phyloP scores from a whole-genome alignment of 768 basidiomycete genomes.

The Sporobolomyces phaffii region DNA sequence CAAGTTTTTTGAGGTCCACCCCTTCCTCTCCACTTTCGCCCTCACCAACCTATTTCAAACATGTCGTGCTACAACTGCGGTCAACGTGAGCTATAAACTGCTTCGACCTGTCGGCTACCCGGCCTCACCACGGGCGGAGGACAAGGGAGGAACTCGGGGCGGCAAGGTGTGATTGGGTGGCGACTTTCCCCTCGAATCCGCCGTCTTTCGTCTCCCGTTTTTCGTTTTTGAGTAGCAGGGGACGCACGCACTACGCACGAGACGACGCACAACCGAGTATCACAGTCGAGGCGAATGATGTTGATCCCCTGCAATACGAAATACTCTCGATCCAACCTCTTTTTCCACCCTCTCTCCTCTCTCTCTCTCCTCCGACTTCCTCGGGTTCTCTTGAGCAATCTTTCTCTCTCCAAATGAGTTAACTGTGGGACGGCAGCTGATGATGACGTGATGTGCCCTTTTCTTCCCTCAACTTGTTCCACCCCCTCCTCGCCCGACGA shows the following conservation, averaged over 20 bases:
- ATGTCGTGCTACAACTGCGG: conserved; percentile 39
- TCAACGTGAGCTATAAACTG: conserved; percentile 23
- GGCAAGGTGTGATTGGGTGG: not conserved
- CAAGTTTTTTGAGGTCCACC: too few relatives aligned
- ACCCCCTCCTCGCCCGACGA: not conserved
- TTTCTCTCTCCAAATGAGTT: too few relatives aligned
- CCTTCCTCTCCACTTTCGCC: not conserved
- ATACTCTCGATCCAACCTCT: conserved; percentile 7
- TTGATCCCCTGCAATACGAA: not conserved
- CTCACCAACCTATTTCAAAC: not conserved
- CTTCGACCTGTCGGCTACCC: not conserved
- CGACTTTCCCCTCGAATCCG: not conserved
- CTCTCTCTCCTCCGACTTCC: too few relatives aligned
- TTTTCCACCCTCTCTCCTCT: not conserved
- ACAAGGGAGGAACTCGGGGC: not conserved
- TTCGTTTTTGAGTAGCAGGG: not conserved
- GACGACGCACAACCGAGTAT: not conserved
- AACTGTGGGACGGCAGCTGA: too few relatives aligned
- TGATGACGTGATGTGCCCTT: too few relatives aligned
- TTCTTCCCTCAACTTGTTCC: not conserved
- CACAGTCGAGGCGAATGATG: not conserved
- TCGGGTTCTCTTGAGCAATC: too few relatives aligned
- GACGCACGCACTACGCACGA: not conserved
- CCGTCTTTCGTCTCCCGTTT: not conserved
- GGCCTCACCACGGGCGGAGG: not conserved